Base-by-base conservation (phyloP, 345 rosid species). In the Pugionium dolabratum region DNA sequence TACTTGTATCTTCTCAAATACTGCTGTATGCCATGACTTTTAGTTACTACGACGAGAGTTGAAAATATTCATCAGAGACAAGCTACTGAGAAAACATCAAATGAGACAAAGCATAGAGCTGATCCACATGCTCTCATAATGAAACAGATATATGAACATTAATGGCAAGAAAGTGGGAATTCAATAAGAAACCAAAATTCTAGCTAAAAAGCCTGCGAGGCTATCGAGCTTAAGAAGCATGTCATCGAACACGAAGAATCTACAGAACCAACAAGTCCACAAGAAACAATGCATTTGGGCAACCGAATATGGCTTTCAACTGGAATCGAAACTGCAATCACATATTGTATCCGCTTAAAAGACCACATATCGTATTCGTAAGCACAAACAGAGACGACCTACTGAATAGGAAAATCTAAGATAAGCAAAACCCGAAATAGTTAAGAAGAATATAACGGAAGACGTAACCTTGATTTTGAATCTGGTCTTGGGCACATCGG, bases 401-500 rank as follows among this genome's bases (percentile, higher is more conserved):
- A 46, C 56, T 36, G 5, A 33, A 54, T 5, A 49, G 4, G n/a
- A 32, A 11, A 11, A 27, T 1, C 44, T 34, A 34, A 2, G 3
- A 34, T 1, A 36, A 28, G 9, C n/a, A 37, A 67, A 25, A 27
- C 33, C 8, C 3, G 25, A 7, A 26, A 39, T 9, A 33, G 40
- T 0, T 9, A 26, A 65, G 59, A 51, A 5, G 61, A 60, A 64
- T n/a, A 59, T 4, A 33, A 9, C 32, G 40, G 7, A 69, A 83
- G 59, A 65, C 7, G 33, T 25, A 37, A 94, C 99, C 97, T 82
- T 90, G 82, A 94, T 94, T 70, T 78, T 90, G 82, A 94, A 94
- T 84, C 78, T 76, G 74, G 92, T 79, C 60, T 79, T 88, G 44
- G 97, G 92, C 29, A 90, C 90, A 78, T 94, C 96, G 43, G 83